A percentile compares a stretch with the other conserved stretches of the same genome.
phyloP scores from a whole-genome alignment of 805 yeast genomes.

The Kodamaea sagamina region DNA sequence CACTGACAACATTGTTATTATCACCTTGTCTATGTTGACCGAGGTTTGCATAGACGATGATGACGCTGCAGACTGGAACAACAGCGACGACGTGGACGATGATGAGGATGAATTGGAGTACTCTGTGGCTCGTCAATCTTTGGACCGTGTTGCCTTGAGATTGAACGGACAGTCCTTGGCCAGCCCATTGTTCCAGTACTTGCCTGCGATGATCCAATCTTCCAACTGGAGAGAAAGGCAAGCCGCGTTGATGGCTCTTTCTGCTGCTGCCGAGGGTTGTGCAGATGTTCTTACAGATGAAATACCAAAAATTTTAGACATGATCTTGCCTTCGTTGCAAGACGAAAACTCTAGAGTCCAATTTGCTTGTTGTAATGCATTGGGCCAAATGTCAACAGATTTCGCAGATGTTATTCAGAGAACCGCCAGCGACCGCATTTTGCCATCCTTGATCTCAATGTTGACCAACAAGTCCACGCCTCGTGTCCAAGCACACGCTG shows the following conservation, averaged over 20 bases:
- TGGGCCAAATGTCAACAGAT: slow-evolving; percentile 96
- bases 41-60: slow-evolving; percentile 90
- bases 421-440: slow-evolving; percentile 71
- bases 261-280: slow-evolving; percentile 98
- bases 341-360: slow-evolving; percentile 95
- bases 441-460: slow-evolving; percentile 87
- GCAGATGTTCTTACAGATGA: slow-evolving; percentile 82
- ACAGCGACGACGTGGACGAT: slow-evolving; percentile 71
- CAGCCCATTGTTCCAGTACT: slow-evolving; percentile 79
- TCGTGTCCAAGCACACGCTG: slow-evolving; percentile 96
- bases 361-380: slow-evolving; percentile 94
- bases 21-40: slow-evolving; percentile 81
- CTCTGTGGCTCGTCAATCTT: slow-evolving; percentile 90
- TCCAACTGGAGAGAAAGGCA: slow-evolving; percentile 91
- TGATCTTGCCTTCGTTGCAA: slow-evolving; percentile 80
- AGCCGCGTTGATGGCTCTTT: slow-evolving; percentile 95
- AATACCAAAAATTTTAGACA: slow-evolving; percentile 76
- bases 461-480: slow-evolving; percentile 74
- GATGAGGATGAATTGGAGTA: slow-evolving; percentile 81
- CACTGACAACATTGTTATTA: slow-evolving; percentile 68
- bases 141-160: slow-evolving; percentile 84
- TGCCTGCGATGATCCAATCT: slow-evolving; percentile 81
- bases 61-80: slow-evolving; percentile 85
- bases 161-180: slow-evolving; percentile 84
- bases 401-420: slow-evolving; percentile 88